A percentile compares a stretch with the other conserved stretches of the same genome.
Evolutionary conservation across 441 rosid species (phyloP).

Genomic region (Euphorbia schlechtendalii): DNA sequence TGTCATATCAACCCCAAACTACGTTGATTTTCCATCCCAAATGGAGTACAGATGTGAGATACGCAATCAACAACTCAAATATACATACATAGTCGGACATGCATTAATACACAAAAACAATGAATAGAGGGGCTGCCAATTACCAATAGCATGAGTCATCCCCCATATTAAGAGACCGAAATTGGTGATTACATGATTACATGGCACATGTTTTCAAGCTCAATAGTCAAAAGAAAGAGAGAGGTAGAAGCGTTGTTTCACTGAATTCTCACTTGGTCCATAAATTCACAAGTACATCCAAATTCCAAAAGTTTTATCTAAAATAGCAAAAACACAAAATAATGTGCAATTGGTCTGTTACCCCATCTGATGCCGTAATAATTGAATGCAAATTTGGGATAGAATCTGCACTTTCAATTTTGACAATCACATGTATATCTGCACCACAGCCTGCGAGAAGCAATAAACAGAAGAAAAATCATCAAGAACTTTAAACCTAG

Average conservation of each 20-base stretch:
- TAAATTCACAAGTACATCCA: not conserved
- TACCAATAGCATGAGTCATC: not conserved
- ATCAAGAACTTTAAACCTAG: constrained; percentile 11
- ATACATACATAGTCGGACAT: not conserved
- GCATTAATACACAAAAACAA: not conserved
- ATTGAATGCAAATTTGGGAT: constrained; percentile 92
- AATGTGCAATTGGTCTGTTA: constrained; percentile 27
- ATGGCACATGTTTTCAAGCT: not conserved
- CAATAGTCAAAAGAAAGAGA: not conserved
- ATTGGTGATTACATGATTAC: not conserved
- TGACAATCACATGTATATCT: constrained; percentile 89
- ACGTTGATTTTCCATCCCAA: not conserved
- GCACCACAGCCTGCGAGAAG: constrained; percentile 59
- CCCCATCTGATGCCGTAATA: constrained; percentile 99
- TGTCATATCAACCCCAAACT: not conserved
- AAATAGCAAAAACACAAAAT: constrained; percentile 11
- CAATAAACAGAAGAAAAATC: constrained; percentile 16
- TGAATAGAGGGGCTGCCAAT: not conserved
- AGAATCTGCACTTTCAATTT: constrained; percentile 97
- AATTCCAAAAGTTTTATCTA: constrained; percentile 10
- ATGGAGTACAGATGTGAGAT: not conserved
- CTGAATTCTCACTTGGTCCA: not conserved
- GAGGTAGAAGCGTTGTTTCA: not conserved
- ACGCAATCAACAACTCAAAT: not conserved
- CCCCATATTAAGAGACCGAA: not conserved